These are phyloP conservation scores for Hippophae rhamnoides DNA, from an alignment of 306 rosid genomes.

Conservation along the genomic window DNA sequence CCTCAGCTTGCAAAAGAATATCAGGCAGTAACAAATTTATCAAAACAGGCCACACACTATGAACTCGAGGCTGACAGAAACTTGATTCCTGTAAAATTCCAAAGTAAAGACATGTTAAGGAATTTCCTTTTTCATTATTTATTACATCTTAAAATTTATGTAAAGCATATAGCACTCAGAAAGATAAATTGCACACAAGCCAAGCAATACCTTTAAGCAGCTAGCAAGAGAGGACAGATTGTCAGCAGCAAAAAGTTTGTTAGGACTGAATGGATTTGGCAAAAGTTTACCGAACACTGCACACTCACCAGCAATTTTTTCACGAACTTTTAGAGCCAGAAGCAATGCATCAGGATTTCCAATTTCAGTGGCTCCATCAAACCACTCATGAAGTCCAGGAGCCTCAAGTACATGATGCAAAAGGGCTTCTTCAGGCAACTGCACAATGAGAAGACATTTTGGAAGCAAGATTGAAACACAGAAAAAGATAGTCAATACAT, in stretches of 20 bases:
- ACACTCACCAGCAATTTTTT: conserved; percentile 37
- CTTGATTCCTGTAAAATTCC: conserved; percentile 72
- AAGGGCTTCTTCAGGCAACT: conserved; percentile 57
- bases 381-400: conserved; percentile 75
- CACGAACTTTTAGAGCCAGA: conserved; percentile 59
- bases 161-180: conserved; percentile 4
- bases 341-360: conserved; percentile 95
- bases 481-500: background rate
- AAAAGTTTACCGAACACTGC: conserved; percentile 48
- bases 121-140: conserved; percentile 4
- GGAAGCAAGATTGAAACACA: background rate
- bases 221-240: conserved; percentile 59
- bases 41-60: conserved; percentile 78
- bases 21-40: conserved; percentile 60
- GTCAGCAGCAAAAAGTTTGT: conserved; percentile 51
- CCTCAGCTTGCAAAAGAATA: conserved; percentile 53
- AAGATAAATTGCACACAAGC: conserved; percentile 1
- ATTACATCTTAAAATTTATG: conserved; percentile 4
- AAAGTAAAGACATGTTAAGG: conserved; percentile 11
- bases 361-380: conserved; percentile 56
- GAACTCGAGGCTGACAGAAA: conserved; percentile 92
- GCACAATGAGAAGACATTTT: conserved; percentile 20
- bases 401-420: conserved; percentile 58
- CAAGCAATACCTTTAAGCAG: conserved; percentile 64
- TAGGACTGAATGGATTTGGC: conserved; percentile 57